Percentiles rank a stretch among this genome's conserved stretches.
Conservation (phyloP, 495 filamentous ascomycete species). For the Filosporella fistucella region DNA sequence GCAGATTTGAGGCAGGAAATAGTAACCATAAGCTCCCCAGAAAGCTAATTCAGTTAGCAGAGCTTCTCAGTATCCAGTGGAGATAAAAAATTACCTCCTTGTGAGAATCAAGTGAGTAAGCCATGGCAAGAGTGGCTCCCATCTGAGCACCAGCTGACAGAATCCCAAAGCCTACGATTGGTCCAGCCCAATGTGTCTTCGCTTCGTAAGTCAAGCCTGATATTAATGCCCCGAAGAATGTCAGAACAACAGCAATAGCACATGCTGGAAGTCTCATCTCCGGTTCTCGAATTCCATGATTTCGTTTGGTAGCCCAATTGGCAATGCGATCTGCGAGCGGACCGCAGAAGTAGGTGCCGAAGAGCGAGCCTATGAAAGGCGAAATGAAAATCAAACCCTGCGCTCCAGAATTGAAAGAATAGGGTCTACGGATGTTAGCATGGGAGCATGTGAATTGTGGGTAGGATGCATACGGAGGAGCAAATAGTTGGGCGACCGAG, state of each 20-base stretch:
- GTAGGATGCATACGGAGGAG: slow-evolving; percentile 3
- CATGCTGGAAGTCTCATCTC: slow-evolving; percentile 64
- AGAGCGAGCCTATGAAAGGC: slow-evolving; percentile 42
- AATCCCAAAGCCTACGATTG: slow-evolving; percentile 9
- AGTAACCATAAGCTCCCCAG: slow-evolving; percentile 10
- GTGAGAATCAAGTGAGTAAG: slow-evolving; percentile 9
- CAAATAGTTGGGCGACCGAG: slow-evolving; percentile 9
- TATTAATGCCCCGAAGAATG: neutral
- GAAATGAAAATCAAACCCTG: slow-evolving; percentile 37
- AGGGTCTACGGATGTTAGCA: slow-evolving; percentile 5
- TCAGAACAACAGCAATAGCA: slow-evolving; percentile 17
- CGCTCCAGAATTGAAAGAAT: slow-evolving; percentile 4
- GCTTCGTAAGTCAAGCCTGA: slow-evolving; percentile 1
- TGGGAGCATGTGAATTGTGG: neutral
- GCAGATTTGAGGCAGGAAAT: slow-evolving; percentile 1
- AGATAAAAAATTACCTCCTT: neutral
- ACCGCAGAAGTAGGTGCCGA: slow-evolving; percentile 54
- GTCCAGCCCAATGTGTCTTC: slow-evolving; percentile 7
- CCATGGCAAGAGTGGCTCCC: slow-evolving; percentile 11
- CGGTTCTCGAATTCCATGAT: slow-evolving; percentile 61
- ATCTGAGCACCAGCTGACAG: slow-evolving; percentile 9
- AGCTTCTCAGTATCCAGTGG: neutral
- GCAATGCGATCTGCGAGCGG: slow-evolving; percentile 56
- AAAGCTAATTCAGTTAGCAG: neutral
- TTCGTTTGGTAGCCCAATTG: slow-evolving; percentile 49